Conservation (phyloP, 495 filamentous ascomycete genomes). For the Penicillium pancosmium region DNA sequence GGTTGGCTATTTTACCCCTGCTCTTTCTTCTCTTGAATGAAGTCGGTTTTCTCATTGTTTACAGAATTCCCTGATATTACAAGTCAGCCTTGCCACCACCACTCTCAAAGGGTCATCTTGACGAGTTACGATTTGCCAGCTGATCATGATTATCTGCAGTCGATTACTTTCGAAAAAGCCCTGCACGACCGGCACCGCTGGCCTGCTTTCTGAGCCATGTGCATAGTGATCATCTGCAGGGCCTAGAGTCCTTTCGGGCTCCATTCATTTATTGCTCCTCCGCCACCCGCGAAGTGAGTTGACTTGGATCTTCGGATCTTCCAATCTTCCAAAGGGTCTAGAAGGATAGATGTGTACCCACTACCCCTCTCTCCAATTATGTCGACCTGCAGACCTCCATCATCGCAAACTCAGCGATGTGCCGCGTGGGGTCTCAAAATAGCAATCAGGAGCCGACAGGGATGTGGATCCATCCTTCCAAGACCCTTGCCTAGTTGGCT, state of each 20-base stretch:
- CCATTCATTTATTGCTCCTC: constrained; percentile 91
- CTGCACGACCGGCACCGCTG: constrained; percentile 61
- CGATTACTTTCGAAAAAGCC: constrained; percentile 76
- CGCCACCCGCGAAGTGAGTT: constrained; percentile 71
- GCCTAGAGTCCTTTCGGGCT: constrained; percentile 73
- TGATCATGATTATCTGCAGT: constrained; percentile 46
- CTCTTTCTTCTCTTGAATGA: not conserved
- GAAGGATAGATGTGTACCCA: not conserved
- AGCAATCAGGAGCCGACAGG: not conserved
- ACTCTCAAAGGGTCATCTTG: not conserved
- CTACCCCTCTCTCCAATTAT: not conserved
- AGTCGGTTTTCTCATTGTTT: constrained; percentile 5
- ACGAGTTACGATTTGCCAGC: not conserved
- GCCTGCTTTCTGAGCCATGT: constrained; percentile 93
- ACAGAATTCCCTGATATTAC: constrained; percentile 46
- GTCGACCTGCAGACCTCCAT: not conserved
- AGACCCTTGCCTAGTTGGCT: not conserved
- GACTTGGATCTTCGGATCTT: too few species aligned
- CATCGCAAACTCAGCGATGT: not conserved
- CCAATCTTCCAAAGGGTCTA: not conserved
- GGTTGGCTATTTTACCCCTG: constrained; percentile 39
- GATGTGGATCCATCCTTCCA: not conserved
- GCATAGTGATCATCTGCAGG: constrained; percentile 87
- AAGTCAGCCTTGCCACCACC: constrained; percentile 28
- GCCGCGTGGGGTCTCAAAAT: not conserved